Base-by-base conservation (phyloP, 1,139 yeast species). In the Suhomyces chickasaworum region DNA sequence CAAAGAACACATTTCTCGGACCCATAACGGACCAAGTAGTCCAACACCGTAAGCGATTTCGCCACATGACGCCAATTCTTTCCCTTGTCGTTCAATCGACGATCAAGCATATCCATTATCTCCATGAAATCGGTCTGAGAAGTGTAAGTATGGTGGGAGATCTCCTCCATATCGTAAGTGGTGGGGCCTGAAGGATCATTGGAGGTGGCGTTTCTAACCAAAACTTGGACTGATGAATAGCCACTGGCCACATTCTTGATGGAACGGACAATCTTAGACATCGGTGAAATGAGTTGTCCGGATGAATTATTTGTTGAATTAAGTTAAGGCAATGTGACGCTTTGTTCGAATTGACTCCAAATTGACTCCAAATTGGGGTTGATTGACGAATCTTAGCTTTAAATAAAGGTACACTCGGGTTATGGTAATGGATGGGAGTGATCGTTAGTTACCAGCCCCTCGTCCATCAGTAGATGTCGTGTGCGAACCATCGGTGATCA, bases 31-130 rank as follows among this genome's bases (percentile, higher is more conserved):
- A 93, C 90, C 54, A 93, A 75, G 66, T 86, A 93, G 61, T 93
- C 98, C 59, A 93, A 76, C 12, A 93, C 86, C 1, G 96, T 88
- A 56, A 93, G 75, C 1, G 95, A 83, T 66, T 93, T 95, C 54
- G 95, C 93, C 38, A 93, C 93, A 66, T 93, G 99, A 55, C 97
- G 81, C 99, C 99, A 93, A 69, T 93, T 89, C 66, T 91, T 93
- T 50, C 99, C 99, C 73, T 91, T 91, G 63, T 93, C 99, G 62
- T 93, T 93, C 57, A 95, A 75, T 54, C 99, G 80, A 57, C 91
- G 84, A 68, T 91, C 99, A 45, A 93, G 69, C 89, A 95, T 90
- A 62, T 93, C 98, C 96, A 93, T 88, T 41, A 93, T 83, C 60
- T 91, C 97, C 60, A 89, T 78, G 56, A 91, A 84, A 56, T 89